phyloP scores from a whole-genome alignment of 805 yeast species.

The Myxozyma melibiosi region DNA sequence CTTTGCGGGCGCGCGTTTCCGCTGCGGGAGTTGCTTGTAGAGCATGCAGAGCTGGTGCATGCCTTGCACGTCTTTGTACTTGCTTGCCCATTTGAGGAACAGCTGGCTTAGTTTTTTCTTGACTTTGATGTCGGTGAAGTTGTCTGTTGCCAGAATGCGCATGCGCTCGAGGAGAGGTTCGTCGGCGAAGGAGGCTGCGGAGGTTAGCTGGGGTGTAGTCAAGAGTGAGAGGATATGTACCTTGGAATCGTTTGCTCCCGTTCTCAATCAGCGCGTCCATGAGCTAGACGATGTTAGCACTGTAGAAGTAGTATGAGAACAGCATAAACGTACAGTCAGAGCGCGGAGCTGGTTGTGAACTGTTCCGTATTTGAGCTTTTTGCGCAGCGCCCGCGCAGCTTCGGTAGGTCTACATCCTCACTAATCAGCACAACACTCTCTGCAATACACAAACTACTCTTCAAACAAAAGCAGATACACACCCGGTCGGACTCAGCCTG shows the following conservation, averaged over 20 bases:
- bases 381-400: slow-evolving; percentile 88
- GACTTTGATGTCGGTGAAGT: slow-evolving; percentile 47
- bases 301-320: neutral
- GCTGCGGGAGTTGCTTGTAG: slow-evolving; percentile 49
- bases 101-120: slow-evolving; percentile 53
- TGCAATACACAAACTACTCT: neutral
- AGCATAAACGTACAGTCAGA: slow-evolving; percentile 46
- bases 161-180: slow-evolving; percentile 66
- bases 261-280: slow-evolving; percentile 64
- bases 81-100: slow-evolving; percentile 68
- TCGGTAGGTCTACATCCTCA: slow-evolving; percentile 56
- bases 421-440: neutral
- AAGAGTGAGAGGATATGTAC: slow-evolving; percentile 24
- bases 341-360: slow-evolving; percentile 66
- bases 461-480: slow-evolving; percentile 10
- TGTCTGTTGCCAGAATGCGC: slow-evolving; percentile 52
- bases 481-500: slow-evolving; percentile 45
- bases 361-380: slow-evolving; percentile 84
- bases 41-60: slow-evolving; percentile 54
- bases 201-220: neutral
- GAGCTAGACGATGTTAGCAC: slow-evolving; percentile 39
- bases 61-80: slow-evolving; percentile 53
- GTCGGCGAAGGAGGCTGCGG: slow-evolving; percentile 47
- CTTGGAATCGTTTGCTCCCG: slow-evolving; percentile 45
- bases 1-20: slow-evolving; percentile 36